Evolutionary conservation across 1,139 yeast genomes (phyloP), one percentile per base, ranked within the genome.

Genomic region (Yamadazyma mexicana): DNA sequence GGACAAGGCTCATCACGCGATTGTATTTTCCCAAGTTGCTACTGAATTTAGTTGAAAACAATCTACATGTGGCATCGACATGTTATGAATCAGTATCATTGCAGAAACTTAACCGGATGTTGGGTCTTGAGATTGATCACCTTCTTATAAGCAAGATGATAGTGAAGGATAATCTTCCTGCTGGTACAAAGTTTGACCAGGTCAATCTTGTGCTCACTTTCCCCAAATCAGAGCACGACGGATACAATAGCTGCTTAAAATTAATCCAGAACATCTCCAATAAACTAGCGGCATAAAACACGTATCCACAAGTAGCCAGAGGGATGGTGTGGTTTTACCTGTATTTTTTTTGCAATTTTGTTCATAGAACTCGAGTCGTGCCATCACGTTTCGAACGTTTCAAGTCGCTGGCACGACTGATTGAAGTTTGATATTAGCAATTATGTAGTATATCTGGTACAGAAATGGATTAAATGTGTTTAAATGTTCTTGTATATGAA

Each of bases 121-220:
- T 44, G 42, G 49, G 31, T 38, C 39, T 35, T 9, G 50, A 38
- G 49, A 57, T 37, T 31, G 56, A 35, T 65, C 66, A 48, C 52
- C 45, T 26, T 36, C 32, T 65, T 17, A 48, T 69, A 7, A 51
- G 58, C 24, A 52, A 52, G 17, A 69, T 71, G 75, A 66, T 71
- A 33, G 51, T 58, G 24, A 47, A 46, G 17, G 58, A 62, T 31
- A 68, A 68, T 46, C 52, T 69, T 12, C 67, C 69, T 2, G 30
- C 43, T 4, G 54, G 53, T 9, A 57, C 68, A 6, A 56, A 51
- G 33, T 62, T 71, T 20, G 69, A 71, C 51, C 75, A 69, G 44
- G 34, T 58, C 5, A 45, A 55, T n/a, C 51, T 50, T 3, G 40
- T 58, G 9, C 43, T 67, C 33, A 41, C 50, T 1, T 64, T 69